These are phyloP conservation scores for Aspergillus mulundensis DNA, from an alignment of 495 filamentous ascomycete genomes.

Conservation along the genomic window DNA sequence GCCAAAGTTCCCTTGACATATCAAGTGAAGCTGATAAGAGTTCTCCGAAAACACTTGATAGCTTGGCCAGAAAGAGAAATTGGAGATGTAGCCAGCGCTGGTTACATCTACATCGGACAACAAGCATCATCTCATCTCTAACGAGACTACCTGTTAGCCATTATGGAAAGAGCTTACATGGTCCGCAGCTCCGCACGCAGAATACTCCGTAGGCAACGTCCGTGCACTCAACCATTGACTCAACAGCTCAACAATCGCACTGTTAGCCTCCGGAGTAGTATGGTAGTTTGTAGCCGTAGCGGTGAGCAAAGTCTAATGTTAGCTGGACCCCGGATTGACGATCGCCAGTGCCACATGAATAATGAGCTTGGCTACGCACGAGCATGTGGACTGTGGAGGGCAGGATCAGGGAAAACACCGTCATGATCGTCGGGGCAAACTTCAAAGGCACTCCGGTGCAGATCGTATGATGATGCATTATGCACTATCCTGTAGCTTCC, in stretches of 20 bases:
- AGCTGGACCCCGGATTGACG: background rate
- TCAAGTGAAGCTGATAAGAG: too few species aligned
- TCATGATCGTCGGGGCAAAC: background rate
- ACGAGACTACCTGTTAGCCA: too few species aligned
- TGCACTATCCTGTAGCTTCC: background rate
- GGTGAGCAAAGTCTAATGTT: background rate
- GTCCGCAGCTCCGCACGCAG: too few species aligned
- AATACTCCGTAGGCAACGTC: background rate
- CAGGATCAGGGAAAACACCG: background rate
- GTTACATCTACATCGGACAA: too few species aligned
- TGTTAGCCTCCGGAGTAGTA: too few species aligned
- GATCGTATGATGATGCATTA: background rate
- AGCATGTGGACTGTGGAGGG: background rate
- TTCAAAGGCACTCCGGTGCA: background rate
- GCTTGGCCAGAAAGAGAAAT: too few species aligned
- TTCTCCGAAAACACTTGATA: too few species aligned
- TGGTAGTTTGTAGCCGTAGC: background rate
- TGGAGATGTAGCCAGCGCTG: too few species aligned
- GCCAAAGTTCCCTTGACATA: too few species aligned
- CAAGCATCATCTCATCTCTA: too few species aligned
- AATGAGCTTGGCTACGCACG: background rate
- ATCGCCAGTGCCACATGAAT: background rate
- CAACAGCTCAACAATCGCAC: background rate
- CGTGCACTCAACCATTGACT: background rate
- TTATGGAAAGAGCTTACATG: too few species aligned